Base-by-base conservation (phyloP, 73 alveolate species). In the Symbiodinium pilosum region DNA sequence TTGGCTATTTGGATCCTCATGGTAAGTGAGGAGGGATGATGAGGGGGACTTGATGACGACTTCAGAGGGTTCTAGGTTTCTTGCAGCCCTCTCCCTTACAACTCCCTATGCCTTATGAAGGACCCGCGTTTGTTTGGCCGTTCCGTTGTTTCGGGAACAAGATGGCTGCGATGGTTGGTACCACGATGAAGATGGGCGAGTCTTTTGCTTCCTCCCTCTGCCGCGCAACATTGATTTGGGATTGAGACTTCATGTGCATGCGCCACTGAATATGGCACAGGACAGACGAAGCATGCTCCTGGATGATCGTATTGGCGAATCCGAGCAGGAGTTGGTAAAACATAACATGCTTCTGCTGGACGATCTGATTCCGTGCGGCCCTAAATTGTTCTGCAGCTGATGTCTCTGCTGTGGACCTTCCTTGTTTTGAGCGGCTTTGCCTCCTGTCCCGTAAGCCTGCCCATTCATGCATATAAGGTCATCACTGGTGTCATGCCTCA, bases 261-360 rank as follows among this genome's bases (percentile, higher is more conserved):
- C 97, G 32, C 97, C 97, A n/a, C 28, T 91, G 97, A 91, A 91
- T 42, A 91, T 91, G 97, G 97, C 97, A 28, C 97, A 91, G 43
- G 97, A 91, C 54, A 68, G 97, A 42, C 87, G 97, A n/a, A 91
- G 97, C 56, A 84, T 91, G 97, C 40, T 91, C n/a, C 97, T 91
- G 52, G 97, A 91, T 56, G 71, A 91, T 39, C 73, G 97, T 32
- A 91, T 91, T 38, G 97, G 97, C 38, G 97, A 91, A 47, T 91
- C 97, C 28, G 97, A 91, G 81, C 97, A 91, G 52, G 97, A 91
- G 42, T 41, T 91, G 32, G 97, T 91, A 40, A 87, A 68, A 56
- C 97, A 91, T 88, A 91, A 91, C 89, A 43, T 91, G 56, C 39
- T 30, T 34, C 81, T 91, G 89, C 89, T 91, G 77, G 97, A 91